A percentile compares a stretch with the other conserved stretches of the same genome.
phyloP scores from a whole-genome alignment of 371 early-diverging fungal species.

The Aphelidium insulamus region DNA sequence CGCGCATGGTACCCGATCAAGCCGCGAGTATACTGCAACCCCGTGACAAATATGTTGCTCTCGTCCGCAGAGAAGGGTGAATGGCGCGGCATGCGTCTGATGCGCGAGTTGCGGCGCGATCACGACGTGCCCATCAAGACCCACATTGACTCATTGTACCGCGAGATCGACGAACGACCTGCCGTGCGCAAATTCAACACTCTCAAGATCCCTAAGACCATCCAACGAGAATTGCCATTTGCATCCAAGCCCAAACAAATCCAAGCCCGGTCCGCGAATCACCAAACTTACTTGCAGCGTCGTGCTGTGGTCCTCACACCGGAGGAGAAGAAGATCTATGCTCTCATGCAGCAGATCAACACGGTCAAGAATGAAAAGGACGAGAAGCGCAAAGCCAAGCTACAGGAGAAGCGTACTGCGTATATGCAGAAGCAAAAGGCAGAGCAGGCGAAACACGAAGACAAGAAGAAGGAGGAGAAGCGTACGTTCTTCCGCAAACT shows the following conservation, averaged over 20 bases:
- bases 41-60: constrained; percentile 66
- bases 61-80: constrained; percentile 25
- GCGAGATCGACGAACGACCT: constrained; percentile 56
- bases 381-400: constrained; percentile 42
- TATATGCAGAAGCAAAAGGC: neutral
- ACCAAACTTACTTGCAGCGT: constrained; percentile 23
- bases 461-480: constrained; percentile 34
- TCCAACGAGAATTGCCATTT: constrained; percentile 71
- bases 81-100: constrained; percentile 79
- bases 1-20: constrained; percentile 91
- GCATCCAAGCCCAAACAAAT: constrained; percentile 62
- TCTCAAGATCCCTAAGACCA: constrained; percentile 52
- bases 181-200: constrained; percentile 47
- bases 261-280: constrained; percentile 19
- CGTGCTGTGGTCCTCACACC: constrained; percentile 77
- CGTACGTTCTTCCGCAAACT: neutral
- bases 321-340: constrained; percentile 60
- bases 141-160: constrained; percentile 61
- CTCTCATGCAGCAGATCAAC: constrained; percentile 60
- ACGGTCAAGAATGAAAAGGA: constrained; percentile 66
- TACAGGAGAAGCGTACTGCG: constrained; percentile 14
- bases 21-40: constrained; percentile 82
- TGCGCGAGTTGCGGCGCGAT: constrained; percentile 70
- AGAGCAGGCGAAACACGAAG: constrained; percentile 15
- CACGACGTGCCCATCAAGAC: constrained; percentile 32